Base-by-base conservation (phyloP, 2,329 filamentous ascomycete species). In the Microdochium bolleyi region DNA sequence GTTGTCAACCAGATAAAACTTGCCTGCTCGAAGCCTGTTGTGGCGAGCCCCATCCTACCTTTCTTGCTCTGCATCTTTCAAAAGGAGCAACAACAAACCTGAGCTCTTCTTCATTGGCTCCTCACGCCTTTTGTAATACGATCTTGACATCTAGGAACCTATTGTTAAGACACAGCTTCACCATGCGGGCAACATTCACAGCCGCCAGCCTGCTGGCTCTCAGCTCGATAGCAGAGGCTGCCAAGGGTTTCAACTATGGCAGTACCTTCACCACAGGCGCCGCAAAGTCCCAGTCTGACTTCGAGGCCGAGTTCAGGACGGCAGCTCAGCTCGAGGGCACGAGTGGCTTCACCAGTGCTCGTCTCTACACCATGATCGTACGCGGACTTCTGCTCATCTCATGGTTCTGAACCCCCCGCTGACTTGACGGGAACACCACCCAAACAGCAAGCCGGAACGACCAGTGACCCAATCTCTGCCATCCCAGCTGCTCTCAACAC, bases 401-500 rank as follows among this genome's bases (percentile, higher is more conserved):
- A 22, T 11, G 19, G 19, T 19, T 7, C 16, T 46, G 37, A 41
- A n/a, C n/a, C 37, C 13, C 16, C 10, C 13, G 41, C 41, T 46
- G 19, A 46, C 41, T 19, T 3, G 16, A 19, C 7, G 34, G 16
- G n/a, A 22, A 7, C 21, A 5, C 13, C 7, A 14, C 11, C 25
- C 49, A 49, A 54, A 49, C 56, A 78, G 75, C 87, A 90, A 77
- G 79, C 70, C 24, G 84, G 82, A 58, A 85, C 85, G 5, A 69
- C 78, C 57, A 84, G 78, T 70, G 76, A 64, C 21, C 63, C 64
- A n/a, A 67, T 67, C 51, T 60, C 64, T 8, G 65, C 65, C 51
- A 67, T 96, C 57, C 87, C 86, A 44, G 91, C 91, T 46, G 91
- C 90, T 62, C 90, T 95, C 69, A 80, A 78, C 60, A 89, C 89